phyloP scores from a whole-genome alignment of 495 filamentous ascomycete species.

The Neurospora sp. region DNA sequence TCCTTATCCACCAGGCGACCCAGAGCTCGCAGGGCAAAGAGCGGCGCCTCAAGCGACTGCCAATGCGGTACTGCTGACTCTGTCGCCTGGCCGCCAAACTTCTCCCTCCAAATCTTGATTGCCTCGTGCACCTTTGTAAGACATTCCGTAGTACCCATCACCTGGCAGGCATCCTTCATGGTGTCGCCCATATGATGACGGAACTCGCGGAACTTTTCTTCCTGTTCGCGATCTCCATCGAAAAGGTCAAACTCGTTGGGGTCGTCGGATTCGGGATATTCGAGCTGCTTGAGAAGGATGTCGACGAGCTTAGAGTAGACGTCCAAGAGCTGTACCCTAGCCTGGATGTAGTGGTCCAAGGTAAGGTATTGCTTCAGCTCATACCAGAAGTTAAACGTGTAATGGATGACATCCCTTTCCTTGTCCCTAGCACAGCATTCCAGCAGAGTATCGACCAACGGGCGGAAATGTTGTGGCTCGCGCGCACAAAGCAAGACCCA shows the following conservation, averaged over 20 bases:
- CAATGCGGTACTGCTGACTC: slow-evolving; percentile 79
- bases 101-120: slow-evolving; percentile 79
- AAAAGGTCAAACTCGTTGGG: slow-evolving; percentile 75
- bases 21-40: slow-evolving; percentile 95
- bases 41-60: slow-evolving; percentile 89
- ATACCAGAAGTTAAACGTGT: slow-evolving; percentile 97
- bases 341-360: slow-evolving; percentile 76
- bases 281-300: slow-evolving; percentile 83
- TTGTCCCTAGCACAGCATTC: slow-evolving; percentile 82
- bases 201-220: slow-evolving; percentile 96
- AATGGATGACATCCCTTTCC: slow-evolving; percentile 77
- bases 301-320: slow-evolving; percentile 83
- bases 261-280: slow-evolving; percentile 71
- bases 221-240: slow-evolving; percentile 87
- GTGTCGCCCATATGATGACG: slow-evolving; percentile 96
- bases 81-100: slow-evolving; percentile 65
- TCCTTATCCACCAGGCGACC: slow-evolving; percentile 90
- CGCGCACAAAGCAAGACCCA: slow-evolving; percentile 89
- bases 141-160: slow-evolving; percentile 86
- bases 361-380: slow-evolving; percentile 95
- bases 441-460: slow-evolving; percentile 79
- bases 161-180: slow-evolving; percentile 92
- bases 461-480: slow-evolving; percentile 67
- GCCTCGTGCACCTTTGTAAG: slow-evolving; percentile 73
- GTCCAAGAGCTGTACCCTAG: slow-evolving; percentile 61